phyloP scores from a whole-genome alignment of 805 yeast species.

The Sugiyamaella boreocaroliniensis region DNA sequence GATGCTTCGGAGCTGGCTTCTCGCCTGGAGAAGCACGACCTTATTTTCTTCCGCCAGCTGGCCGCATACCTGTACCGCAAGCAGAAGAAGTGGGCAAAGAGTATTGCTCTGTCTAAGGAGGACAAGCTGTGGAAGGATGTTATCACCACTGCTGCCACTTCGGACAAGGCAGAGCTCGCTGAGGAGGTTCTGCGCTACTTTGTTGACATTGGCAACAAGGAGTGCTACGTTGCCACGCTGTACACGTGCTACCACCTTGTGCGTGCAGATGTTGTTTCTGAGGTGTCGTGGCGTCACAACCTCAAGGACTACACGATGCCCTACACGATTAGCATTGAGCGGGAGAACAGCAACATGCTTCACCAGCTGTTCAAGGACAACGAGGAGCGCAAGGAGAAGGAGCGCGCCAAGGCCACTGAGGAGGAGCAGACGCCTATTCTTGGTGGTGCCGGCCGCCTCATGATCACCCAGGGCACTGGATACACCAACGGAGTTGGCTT shows the following conservation, averaged over 20 bases:
- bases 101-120: conserved; percentile 78
- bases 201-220: conserved; percentile 94
- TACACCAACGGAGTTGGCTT: conserved; percentile 14
- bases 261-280: conserved; percentile 76
- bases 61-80: conserved; percentile 91
- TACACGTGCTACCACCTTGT: conserved; percentile 78
- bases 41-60: conserved; percentile 90
- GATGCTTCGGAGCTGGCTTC: conserved; percentile 89
- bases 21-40: conserved; percentile 84
- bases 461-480: conserved; percentile 67
- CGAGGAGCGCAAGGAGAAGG: conserved; percentile 60
- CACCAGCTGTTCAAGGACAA: conserved; percentile 62
- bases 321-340: conserved; percentile 74
- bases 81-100: conserved; percentile 88
- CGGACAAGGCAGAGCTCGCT: conserved; percentile 72
- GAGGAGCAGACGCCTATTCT: conserved; percentile 41
- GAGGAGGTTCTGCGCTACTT: conserved; percentile 85
- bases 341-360: conserved; percentile 67
- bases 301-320: conserved; percentile 86
- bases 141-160: conserved; percentile 81
- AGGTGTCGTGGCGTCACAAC: conserved; percentile 83
- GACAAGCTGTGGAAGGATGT: conserved; percentile 95
- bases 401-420: conserved; percentile 38
- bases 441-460: conserved; percentile 58
- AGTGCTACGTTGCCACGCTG: conserved; percentile 84